A percentile compares a stretch with the other conserved stretches of the same genome.
phyloP scores from a whole-genome alignment of 768 basidiomycete species.

The Sporobolomyces phaffii region DNA sequence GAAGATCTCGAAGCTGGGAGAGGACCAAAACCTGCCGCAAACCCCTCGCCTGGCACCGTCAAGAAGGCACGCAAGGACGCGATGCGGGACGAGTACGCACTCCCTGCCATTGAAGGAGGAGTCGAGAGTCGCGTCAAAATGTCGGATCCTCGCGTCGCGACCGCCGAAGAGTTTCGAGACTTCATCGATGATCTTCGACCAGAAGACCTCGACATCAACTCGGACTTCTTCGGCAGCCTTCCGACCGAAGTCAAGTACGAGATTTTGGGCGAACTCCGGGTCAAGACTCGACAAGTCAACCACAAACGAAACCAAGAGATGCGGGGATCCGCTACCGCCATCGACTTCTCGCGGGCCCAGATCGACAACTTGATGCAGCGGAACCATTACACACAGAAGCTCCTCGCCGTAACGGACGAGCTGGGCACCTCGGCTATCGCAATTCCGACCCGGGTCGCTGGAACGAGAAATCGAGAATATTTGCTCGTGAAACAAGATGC shows the following conservation, averaged over 20 bases:
- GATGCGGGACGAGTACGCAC: constrained; percentile 72
- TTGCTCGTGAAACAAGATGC: constrained; percentile 89
- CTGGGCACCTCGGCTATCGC: constrained; percentile 61
- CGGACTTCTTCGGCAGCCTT: constrained; percentile 80
- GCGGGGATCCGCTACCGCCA: constrained; percentile 72
- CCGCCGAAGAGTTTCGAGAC: constrained; percentile 82
- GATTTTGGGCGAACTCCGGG: constrained; percentile 88
- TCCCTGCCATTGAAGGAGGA: constrained; percentile 65
- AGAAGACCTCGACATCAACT: constrained; percentile 86
- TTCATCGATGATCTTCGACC: constrained; percentile 97
- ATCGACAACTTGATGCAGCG: constrained; percentile 83
- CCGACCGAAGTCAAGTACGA: constrained; percentile 97
- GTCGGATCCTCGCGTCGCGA: constrained; percentile 88
- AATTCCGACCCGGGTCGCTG: constrained; percentile 89
- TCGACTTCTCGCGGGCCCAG: constrained; percentile 95
- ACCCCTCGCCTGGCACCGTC: constrained; percentile 10
- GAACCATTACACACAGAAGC: constrained; percentile 85
- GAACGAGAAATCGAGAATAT: constrained; percentile 90
- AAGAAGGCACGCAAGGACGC: constrained; percentile 46
- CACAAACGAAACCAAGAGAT: constrained; percentile 86
- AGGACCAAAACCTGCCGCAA: constrained; percentile 53
- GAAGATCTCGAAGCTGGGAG: constrained; percentile 61
- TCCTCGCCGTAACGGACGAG: constrained; percentile 82
- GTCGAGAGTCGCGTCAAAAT: constrained; percentile 62
- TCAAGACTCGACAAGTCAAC: constrained; percentile 91